Evolutionary conservation across 1,284 basidiomycete genomes (phyloP), one percentile per base, ranked within the genome.

Genomic region (Thelephora terrestris): DNA sequence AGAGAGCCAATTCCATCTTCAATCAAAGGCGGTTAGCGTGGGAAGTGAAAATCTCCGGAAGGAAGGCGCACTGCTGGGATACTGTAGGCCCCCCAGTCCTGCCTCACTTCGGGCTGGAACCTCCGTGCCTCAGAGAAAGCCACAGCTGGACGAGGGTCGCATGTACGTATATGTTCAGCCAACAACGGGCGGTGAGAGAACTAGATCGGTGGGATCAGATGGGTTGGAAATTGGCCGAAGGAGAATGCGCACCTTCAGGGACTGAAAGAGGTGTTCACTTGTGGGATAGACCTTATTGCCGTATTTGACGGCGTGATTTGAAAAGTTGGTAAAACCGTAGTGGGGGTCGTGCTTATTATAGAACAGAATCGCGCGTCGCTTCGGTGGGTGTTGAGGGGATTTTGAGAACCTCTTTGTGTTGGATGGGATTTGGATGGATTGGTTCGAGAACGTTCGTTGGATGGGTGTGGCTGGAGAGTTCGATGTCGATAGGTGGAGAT

Each of bases 241-340:
- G 24, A 18, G 21, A 48, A 39, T 47, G 35, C 61, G 16, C 50
- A 79, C 80, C 60, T 83, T 82, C 65, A 81, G 71, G 2, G 81
- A 77, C 53, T 82, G 81, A 56, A 81, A 81, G 7, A 83, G 67
- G 57, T 83, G 80, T 58, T 83, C 80, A 58, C 77, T 78, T 0
- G 81, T 83, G 2, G 81, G 79, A 56, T 81, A 83, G 49, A 60
- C 68, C 57, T 76, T 78, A 23, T 73, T 74, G 20, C 75, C 69
- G 58, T 76, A 77, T 9, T 65, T 56, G 5, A 83, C 71, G 37
- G 74, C 67, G 58, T 82, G 78, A 0, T 74, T 58, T 14, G 81
- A 81, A 61, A 83, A 83, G 58, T 83, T 82, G 36, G 81, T 81
- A 57, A 83, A 82, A 7, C 79, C 79, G 51, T 81, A 81, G 58